phyloP scores from a whole-genome alignment of 257 asterid species.

The Leonotis leonurus region DNA sequence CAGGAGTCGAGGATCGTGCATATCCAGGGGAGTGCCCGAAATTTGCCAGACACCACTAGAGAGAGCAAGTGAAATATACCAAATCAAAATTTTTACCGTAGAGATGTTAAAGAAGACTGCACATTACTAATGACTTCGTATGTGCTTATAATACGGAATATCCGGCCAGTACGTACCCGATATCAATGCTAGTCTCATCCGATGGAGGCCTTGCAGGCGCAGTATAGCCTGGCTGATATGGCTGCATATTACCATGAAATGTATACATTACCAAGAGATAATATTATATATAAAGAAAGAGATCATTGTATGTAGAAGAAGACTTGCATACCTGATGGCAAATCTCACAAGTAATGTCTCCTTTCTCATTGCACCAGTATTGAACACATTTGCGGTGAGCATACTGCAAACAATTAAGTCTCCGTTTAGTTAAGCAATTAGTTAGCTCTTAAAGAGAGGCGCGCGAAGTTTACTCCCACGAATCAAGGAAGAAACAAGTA shows the following conservation, averaged over 20 bases:
- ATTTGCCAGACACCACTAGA: constrained; percentile 90
- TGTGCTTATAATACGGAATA: too few species aligned
- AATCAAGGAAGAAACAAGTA: too few species aligned
- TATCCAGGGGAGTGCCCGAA: constrained; percentile 70
- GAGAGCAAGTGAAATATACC: background rate
- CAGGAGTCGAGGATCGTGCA: constrained; percentile 78
- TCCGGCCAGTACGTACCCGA: constrained; percentile 59
- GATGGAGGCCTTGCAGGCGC: constrained; percentile 76
- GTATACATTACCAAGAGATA: constrained; percentile 3
- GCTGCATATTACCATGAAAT: constrained; percentile 38
- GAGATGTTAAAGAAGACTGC: too few species aligned
- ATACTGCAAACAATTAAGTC: constrained; percentile 31
- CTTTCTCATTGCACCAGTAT: constrained; percentile 58
- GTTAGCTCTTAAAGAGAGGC: too few species aligned
- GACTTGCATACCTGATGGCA: constrained; percentile 53
- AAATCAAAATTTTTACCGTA: constrained; percentile 10
- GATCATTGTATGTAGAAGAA: too few species aligned
- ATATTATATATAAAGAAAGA: too few species aligned
- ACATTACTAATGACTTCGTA: too few species aligned
- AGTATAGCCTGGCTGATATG: constrained; percentile 80
- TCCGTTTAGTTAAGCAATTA: background rate
- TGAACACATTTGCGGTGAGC: constrained; percentile 60
- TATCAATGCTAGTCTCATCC: constrained; percentile 70
- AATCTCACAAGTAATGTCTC: constrained; percentile 54
- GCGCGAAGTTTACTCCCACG: too few species aligned